Evolutionary conservation across 1,284 basidiomycete species (phyloP), one percentile per base, ranked within the genome.

Genomic region (Fomitopsis palustris): DNA sequence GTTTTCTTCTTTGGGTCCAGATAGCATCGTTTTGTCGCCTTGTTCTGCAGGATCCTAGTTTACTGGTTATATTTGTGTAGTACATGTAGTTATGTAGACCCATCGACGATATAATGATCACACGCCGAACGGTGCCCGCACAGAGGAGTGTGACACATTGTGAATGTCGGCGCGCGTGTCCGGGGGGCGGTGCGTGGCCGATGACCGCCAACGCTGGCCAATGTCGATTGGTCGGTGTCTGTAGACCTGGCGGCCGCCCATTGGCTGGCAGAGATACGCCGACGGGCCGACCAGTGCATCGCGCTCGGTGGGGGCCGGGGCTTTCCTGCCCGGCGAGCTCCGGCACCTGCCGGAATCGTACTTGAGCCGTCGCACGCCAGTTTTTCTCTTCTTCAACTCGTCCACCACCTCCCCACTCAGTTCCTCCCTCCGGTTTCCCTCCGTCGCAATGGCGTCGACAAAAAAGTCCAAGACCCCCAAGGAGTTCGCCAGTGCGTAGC

Each of bases 401-500:
- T 68, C 70, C 72, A 73, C 73, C 75, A 70, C 75, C 73, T 79
- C 77, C 39, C 39, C 79, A 78, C 81, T 80, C 78, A 78, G 64
- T 71, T 76, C 75, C 70, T 72, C 65, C 69, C 61, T 70, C 68
- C 70, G 68, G 66, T 71, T 64, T 67, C 63, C 66, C 66, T 68
- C 70, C 68, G 69, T 71, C 80, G 85, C 84, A 86, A 93, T 92
- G 90, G 81, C 87, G 77, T 87, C 90, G 60, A 76, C 67, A 57
- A 90, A 88, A 80, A 91, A 78, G 83, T 78, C 77, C 77, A 93
- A 93, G 82, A 75, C 82, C 70, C 88, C 90, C 61, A 82, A 86
- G 83, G 91, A 93, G 16, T 93, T 93, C 78, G 84, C 86, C 64
- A 74, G 87, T 89, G 56, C 62, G 87, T 86, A 57, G 66, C 33